Evolutionary conservation across 2,329 filamentous ascomycete species (phyloP).

Genomic region (Elsinoe arachidis): DNA sequence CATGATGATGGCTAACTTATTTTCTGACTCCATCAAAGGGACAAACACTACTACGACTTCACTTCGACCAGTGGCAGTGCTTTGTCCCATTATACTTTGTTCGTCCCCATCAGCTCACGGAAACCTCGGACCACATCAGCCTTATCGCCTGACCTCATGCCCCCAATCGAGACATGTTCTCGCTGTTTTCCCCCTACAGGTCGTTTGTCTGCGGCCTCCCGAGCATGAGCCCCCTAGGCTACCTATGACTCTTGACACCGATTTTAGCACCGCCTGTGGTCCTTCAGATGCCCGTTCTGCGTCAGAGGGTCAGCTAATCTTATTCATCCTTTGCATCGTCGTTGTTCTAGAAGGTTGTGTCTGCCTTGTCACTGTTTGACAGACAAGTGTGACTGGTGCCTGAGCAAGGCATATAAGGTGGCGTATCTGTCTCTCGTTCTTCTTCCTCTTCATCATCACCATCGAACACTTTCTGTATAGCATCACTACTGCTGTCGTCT

Average conservation of each 20-base stretch:
- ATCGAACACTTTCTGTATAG: not conserved
- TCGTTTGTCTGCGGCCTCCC: not conserved
- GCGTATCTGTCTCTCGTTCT: not conserved
- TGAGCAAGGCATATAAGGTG: not conserved
- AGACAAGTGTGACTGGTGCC: slow-evolving; percentile 2
- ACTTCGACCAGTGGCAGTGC: not conserved
- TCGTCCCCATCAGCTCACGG: not conserved
- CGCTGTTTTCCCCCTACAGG: not conserved
- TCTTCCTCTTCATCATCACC: not conserved
- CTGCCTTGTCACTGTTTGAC: not conserved
- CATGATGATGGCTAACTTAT: not conserved
- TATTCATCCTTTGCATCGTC: slow-evolving; percentile 1
- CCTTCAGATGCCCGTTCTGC: not conserved
- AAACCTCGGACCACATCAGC: not conserved
- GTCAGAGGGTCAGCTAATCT: slow-evolving; percentile 7
- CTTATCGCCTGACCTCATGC: not conserved
- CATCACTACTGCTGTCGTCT: not conserved
- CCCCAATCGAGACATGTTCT: slow-evolving; percentile 1
- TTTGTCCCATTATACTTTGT: not conserved
- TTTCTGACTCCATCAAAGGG: not conserved
- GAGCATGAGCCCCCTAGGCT: not conserved
- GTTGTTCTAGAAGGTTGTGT: slow-evolving; percentile 8
- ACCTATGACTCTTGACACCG: slow-evolving; percentile 4
- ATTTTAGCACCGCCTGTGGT: not conserved
- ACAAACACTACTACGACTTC: not conserved